These are phyloP conservation scores for Syncephalis fuscata DNA, from an alignment of 371 early-diverging fungal species.

Conservation along the genomic window DNA sequence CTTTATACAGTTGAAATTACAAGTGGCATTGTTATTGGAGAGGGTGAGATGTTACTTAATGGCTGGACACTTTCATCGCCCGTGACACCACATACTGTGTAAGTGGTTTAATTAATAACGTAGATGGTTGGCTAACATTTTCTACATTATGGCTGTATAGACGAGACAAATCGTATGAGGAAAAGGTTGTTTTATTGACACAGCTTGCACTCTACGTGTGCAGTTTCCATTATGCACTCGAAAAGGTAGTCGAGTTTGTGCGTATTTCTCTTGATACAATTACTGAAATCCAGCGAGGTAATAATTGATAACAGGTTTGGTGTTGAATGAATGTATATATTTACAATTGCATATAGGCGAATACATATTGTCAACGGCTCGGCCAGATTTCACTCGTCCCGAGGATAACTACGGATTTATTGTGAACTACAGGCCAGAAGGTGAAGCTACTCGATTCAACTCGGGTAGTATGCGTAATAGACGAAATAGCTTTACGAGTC, in stretches of 20 bases:
- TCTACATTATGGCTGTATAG: slow-evolving; percentile 3
- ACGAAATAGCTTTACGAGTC: slow-evolving; percentile 6
- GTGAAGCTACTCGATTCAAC: slow-evolving; percentile 33
- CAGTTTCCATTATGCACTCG: slow-evolving; percentile 48
- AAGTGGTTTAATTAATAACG: not conserved
- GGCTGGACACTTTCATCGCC: slow-evolving; percentile 51
- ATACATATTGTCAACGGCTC: slow-evolving; percentile 24
- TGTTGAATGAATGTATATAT: slow-evolving; percentile 5
- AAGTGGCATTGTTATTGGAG: slow-evolving; percentile 36
- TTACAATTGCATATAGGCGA: slow-evolving; percentile 12
- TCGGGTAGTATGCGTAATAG: slow-evolving; percentile 36
- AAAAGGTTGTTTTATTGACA: slow-evolving; percentile 52
- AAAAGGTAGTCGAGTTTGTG: slow-evolving; percentile 50
- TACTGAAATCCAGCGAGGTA: slow-evolving; percentile 32
- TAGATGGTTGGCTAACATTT: not conserved
- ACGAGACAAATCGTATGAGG: slow-evolving; percentile 25
- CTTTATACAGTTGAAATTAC: slow-evolving; percentile 33
- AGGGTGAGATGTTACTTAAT: slow-evolving; percentile 25
- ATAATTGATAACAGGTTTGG: not conserved
- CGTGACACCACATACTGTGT: slow-evolving; percentile 7
- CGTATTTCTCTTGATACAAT: slow-evolving; percentile 38
- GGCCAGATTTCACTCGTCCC: slow-evolving; percentile 16
- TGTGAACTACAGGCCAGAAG: slow-evolving; percentile 22
- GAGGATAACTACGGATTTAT: slow-evolving; percentile 42
- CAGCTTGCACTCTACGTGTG: slow-evolving; percentile 51